These are phyloP conservation scores for Eragrostis nindensis DNA, from an alignment of 176 grass and related monocot genomes.

Conservation along the genomic window DNA sequence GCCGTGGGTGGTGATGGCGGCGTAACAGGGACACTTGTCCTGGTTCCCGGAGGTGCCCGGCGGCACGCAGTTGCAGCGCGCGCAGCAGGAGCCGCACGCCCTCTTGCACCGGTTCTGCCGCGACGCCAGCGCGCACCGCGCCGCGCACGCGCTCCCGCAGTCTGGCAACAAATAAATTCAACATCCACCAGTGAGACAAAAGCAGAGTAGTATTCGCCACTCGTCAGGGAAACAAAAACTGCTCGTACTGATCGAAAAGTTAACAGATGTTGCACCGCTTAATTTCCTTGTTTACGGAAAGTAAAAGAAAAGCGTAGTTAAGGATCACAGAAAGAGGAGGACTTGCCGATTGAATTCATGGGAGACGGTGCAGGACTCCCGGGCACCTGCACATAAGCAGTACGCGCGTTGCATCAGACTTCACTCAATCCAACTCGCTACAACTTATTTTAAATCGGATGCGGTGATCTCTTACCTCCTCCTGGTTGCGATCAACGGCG, in stretches of 20 bases:
- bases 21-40: slow-evolving; percentile 41
- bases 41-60: slow-evolving; percentile 38
- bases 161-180: not conserved
- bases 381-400: not conserved
- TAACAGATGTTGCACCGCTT: not conserved
- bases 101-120: slow-evolving; percentile 38
- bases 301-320: not conserved
- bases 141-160: slow-evolving; percentile 32
- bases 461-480: not conserved
- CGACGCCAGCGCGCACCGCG: slow-evolving; percentile 26
- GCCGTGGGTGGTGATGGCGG: slow-evolving; percentile 32
- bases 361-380: slow-evolving; percentile 15
- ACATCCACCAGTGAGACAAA: not conserved
- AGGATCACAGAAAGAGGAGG: no score
- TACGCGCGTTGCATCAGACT: not conserved
- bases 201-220: not conserved
- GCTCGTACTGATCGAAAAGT: not conserved
- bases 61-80: slow-evolving; percentile 49
- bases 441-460: not conserved
- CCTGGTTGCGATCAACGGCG: not conserved
- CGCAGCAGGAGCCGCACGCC: slow-evolving; percentile 49
- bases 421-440: not conserved
- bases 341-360: slow-evolving; percentile 2
- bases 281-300: not conserved
- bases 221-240: no score